Evolutionary conservation across 1,139 yeast species (phyloP).

Genomic region (Pneumocystis oryctolagi): DNA sequence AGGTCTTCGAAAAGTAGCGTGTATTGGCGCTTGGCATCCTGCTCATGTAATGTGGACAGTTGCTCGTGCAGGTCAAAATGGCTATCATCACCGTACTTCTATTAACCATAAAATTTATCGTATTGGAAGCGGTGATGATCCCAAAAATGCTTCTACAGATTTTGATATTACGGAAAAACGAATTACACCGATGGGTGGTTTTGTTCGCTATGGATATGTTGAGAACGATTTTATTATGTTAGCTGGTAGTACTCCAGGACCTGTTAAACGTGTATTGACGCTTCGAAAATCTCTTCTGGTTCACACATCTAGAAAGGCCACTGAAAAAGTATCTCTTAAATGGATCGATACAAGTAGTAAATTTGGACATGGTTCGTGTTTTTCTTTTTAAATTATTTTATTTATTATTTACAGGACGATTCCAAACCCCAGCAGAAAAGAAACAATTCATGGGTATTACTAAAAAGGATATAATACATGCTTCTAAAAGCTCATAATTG

Average conservation of each 20-base stretch:
- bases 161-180: constrained; percentile 99
- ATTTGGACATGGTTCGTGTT: constrained; percentile 74
- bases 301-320: constrained; percentile 95
- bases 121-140: constrained; percentile 93
- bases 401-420: constrained; percentile 43
- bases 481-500: neutral
- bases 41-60: constrained; percentile 99
- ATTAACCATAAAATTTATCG: constrained; percentile 99
- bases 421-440: constrained; percentile 99
- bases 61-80: constrained; percentile 99
- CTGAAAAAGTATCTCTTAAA: constrained; percentile 91
- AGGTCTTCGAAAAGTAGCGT: constrained; percentile 99
- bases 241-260: constrained; percentile 99
- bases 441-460: constrained; percentile 98
- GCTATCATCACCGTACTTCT: constrained; percentile 99
- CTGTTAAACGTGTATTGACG: constrained; percentile 97
- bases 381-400: neutral
- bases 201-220: constrained; percentile 97
- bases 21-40: constrained; percentile 99
- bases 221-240: constrained; percentile 93
- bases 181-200: constrained; percentile 99
- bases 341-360: constrained; percentile 99
- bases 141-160: constrained; percentile 86
- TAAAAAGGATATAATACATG: constrained; percentile 56
- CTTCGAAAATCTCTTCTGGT: constrained; percentile 97